These are phyloP conservation scores for Lactifluus pinguis DNA, from an alignment of 768 basidiomycete genomes.

Conservation along the genomic window DNA sequence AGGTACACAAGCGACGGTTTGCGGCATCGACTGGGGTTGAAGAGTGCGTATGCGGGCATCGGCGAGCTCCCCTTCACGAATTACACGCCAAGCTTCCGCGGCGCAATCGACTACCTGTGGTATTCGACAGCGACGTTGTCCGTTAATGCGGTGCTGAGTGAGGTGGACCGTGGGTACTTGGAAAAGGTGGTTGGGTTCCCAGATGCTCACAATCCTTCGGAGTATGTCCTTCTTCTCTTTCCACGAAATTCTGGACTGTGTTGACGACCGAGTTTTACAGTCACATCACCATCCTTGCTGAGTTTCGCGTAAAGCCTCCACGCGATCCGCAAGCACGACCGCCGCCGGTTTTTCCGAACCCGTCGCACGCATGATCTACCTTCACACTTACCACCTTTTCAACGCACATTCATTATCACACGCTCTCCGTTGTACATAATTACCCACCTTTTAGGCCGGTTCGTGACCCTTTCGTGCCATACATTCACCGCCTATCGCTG, in stretches of 20 bases:
- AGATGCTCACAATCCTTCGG: constrained; percentile 92
- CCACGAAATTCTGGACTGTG: constrained; percentile 10
- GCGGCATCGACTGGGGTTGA: constrained; percentile 68
- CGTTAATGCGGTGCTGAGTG: constrained; percentile 79
- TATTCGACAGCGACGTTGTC: constrained; percentile 65
- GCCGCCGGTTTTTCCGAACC: constrained; percentile 32
- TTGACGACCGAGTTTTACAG: constrained; percentile 30
- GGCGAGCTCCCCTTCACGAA: constrained; percentile 76
- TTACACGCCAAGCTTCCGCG: constrained; percentile 79
- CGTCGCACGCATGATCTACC: constrained; percentile 29
- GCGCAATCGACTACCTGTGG: constrained; percentile 91
- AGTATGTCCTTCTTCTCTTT: constrained; percentile 43
- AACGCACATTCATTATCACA: constrained; percentile 9
- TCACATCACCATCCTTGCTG: constrained; percentile 60
- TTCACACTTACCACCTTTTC: constrained; percentile 5
- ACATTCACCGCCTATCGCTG: constrained; percentile 18
- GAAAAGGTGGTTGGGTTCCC: constrained; percentile 94
- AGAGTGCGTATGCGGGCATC: constrained; percentile 68
- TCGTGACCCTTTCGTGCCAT: constrained; percentile 9
- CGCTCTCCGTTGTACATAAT: constrained; percentile 14
- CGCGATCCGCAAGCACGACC: constrained; percentile 35
- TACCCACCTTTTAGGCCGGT: constrained; percentile 1
- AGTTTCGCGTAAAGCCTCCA: constrained; percentile 75
- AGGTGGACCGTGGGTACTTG: constrained; percentile 77
- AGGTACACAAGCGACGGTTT: constrained; percentile 87